Percentiles rank a stretch among this genome's conserved stretches.
Evolutionary conservation across 2,329 filamentous ascomycete genomes (phyloP).

Genomic region (Botrytis fabae): DNA sequence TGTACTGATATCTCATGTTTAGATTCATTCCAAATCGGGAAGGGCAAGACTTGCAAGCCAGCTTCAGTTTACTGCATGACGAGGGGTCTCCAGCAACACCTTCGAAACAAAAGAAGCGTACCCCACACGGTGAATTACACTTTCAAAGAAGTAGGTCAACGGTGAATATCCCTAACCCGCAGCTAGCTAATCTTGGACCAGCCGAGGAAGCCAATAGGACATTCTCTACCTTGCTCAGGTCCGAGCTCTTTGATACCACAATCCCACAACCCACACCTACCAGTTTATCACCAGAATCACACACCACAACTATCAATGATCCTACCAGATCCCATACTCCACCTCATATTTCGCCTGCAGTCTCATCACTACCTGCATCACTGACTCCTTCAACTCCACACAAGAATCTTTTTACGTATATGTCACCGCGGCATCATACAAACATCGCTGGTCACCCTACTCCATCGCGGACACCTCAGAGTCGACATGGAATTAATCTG

Average conservation of each 20-base stretch:
- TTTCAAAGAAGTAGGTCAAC: constrained; percentile 79
- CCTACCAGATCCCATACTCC: constrained; percentile 78
- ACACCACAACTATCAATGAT: constrained; percentile 60
- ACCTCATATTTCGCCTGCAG: constrained; percentile 60
- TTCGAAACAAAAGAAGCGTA: constrained; percentile 79
- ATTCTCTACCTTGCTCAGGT: constrained; percentile 82
- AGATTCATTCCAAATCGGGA: constrained; percentile 95
- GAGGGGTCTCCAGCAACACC: constrained; percentile 91
- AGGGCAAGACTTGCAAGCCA: constrained; percentile 89
- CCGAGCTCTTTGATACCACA: constrained; percentile 88
- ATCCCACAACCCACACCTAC: constrained; percentile 78
- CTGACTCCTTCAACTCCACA: constrained; percentile 93
- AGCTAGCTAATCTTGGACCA: constrained; percentile 37
- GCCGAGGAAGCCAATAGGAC: constrained; percentile 94
- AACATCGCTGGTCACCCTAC: constrained; percentile 79
- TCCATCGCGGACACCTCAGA: constrained; percentile 85
- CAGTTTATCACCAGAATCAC: constrained; percentile 59
- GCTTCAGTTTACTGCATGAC: constrained; percentile 88
- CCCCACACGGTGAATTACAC: constrained; percentile 85
- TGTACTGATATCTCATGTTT: constrained; percentile 31
- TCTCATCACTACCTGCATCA: constrained; percentile 66
- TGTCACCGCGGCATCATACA: constrained; percentile 68
- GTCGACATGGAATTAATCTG: constrained; percentile 81
- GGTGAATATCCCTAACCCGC: neutral
- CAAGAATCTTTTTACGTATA: constrained; percentile 94